Evolutionary conservation across 257 asterid species (phyloP).

Genomic region (Solanum acaule): DNA sequence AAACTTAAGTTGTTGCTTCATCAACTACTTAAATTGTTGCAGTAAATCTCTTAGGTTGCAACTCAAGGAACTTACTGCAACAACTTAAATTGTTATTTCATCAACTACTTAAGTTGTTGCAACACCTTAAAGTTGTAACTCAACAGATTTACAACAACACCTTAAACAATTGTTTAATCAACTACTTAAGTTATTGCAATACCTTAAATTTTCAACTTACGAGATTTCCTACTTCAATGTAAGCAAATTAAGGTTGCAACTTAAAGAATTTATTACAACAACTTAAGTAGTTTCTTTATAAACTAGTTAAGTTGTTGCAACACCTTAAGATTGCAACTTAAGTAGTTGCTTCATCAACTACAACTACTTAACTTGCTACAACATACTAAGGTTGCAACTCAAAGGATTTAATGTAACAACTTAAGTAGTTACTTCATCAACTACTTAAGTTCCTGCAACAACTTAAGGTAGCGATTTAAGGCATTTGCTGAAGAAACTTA

Average conservation of each 20-base stretch:
- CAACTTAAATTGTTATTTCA: background rate
- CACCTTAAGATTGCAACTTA: background rate
- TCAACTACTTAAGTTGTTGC: background rate
- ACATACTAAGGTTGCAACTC: background rate
- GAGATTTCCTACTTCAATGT: too few species aligned
- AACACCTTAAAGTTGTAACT: background rate
- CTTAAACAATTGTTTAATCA: background rate
- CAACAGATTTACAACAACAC: background rate
- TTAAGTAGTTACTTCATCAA: too few species aligned
- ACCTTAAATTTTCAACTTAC: background rate
- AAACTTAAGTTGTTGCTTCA: background rate
- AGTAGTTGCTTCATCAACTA: background rate
- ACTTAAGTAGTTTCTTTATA: background rate
- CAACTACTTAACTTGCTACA: background rate
- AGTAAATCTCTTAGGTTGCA: background rate
- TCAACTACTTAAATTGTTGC: background rate
- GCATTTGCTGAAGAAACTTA: background rate
- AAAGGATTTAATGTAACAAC: too few species aligned
- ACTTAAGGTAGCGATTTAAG: background rate
- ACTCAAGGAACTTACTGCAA: background rate
- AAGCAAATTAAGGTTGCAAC: background rate
- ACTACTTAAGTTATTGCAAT: background rate
- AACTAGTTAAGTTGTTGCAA: background rate
- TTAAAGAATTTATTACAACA: background rate
- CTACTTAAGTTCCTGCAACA: background rate